Base-by-base conservation (phyloP, 805 yeast species). In the Kazachstania psychrophila region DNA sequence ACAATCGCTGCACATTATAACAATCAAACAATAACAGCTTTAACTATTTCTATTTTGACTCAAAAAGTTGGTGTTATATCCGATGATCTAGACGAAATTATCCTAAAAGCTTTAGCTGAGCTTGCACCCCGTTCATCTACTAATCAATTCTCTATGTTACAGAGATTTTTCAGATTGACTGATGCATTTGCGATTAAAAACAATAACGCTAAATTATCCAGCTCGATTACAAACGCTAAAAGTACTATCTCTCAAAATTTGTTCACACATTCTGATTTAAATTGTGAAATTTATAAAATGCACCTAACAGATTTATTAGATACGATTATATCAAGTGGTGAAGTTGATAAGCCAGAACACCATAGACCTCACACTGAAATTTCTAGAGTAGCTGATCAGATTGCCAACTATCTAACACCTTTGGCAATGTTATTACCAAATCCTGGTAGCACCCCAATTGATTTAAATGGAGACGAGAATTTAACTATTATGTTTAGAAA, bases 331-430 rank as follows among this genome's bases (percentile, higher is more conserved):
- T 66, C 79, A 23, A 76, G 77, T 47, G 97, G 96, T 33, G 95
- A 87, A 46, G 81, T 77, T 16, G 81, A 74, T 46, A 72, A 64
- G 26, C 71, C 73, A 31, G 92, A 80, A 40, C 88, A 80, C 47
- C 94, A 84, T 51, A 72, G 94, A 51, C 71, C 94, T 2, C 87
- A 79, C 48, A 68, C 68, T 38, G 88, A 79, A 43, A 79, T 83
- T 27, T 68, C 78, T 22, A 73, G 70, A 34, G 78, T 74, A 57
- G 95, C 78, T n/a, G 69, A 65, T 40, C 82, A 74, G 58, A 87
- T 77, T 42, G 73, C 73, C 1, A 57, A 69, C 10, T 72, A 73
- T 44, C 65, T 92, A 38, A 70, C 66, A 27, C 95, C 96, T 0
- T 66, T 89, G 41, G 92, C 96, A 0, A 68, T 66, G 17, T 60